phyloP scores from a whole-genome alignment of 805 yeast genomes.

The Yueomyces sp. region DNA sequence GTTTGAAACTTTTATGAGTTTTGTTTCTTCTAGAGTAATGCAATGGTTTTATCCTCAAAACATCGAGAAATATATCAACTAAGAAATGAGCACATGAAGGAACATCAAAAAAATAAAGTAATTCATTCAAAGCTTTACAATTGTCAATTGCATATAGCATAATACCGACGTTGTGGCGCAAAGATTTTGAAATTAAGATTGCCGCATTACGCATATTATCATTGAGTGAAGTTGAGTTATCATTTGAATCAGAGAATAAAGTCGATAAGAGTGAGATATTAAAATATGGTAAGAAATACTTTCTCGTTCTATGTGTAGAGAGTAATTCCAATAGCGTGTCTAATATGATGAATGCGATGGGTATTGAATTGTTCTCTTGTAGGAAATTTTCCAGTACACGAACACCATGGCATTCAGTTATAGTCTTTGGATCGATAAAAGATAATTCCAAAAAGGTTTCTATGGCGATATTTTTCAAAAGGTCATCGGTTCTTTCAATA shows the following conservation, averaged over 20 bases:
- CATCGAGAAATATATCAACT: conserved; percentile 58
- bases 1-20: conserved; percentile 5
- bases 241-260: conserved; percentile 54
- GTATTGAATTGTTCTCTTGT: conserved; percentile 15
- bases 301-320: conserved; percentile 19
- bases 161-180: conserved; percentile 70
- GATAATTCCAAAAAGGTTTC: conserved; percentile 47
- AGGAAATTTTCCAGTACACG: conserved; percentile 24
- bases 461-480: conserved; percentile 35
- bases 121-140: conserved; percentile 39
- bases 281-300: conserved; percentile 35
- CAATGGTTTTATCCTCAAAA: conserved; percentile 45
- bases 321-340: conserved; percentile 19
- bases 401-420: conserved; percentile 35
- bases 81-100: conserved; percentile 44
- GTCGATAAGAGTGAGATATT: conserved; percentile 53
- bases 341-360: conserved; percentile 15
- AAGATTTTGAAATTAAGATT: conserved; percentile 40
- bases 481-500: conserved; percentile 42
- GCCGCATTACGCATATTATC: conserved; percentile 50
- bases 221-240: conserved; percentile 32
- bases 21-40: conserved; percentile 27
- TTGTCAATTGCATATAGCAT: conserved; percentile 46
- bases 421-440: conserved; percentile 30
- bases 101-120: conserved; percentile 53